phyloP scores from a whole-genome alignment of 768 basidiomycete genomes.

The Solioccasus polychromus region DNA sequence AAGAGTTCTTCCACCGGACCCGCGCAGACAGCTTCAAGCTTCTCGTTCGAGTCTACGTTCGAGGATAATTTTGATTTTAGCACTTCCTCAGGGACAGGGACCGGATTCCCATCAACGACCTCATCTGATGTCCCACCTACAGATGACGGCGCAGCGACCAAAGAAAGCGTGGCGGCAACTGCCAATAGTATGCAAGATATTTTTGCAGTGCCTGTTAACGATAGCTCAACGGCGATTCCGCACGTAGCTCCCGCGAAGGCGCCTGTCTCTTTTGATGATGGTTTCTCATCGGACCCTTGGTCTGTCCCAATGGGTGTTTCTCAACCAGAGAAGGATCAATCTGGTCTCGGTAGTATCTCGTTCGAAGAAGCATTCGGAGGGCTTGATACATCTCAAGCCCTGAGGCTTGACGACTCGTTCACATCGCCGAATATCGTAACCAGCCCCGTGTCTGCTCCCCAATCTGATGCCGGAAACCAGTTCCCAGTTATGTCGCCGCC shows the following conservation, averaged over 20 bases:
- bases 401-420: conserved; percentile 42
- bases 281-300: conserved; percentile 36
- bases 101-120: conserved; percentile 29
- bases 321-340: conserved; percentile 18
- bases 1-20: conserved; percentile 43
- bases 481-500: conserved; percentile 40
- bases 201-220: conserved; percentile 15
- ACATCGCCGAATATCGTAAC: conserved; percentile 32
- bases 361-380: conserved; percentile 61
- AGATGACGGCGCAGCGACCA: conserved; percentile 24
- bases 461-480: conserved; percentile 24
- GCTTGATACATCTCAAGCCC: conserved; percentile 34
- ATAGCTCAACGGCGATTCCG: conserved; percentile 3
- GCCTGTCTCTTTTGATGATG: conserved; percentile 45
- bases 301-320: conserved; percentile 2
- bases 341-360: conserved; percentile 27
- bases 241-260: conserved; percentile 17
- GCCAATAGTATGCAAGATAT: conserved; percentile 11
- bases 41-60: conserved; percentile 66
- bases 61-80: conserved; percentile 67
- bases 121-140: conserved; percentile 16
- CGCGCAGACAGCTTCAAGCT: conserved; percentile 32
- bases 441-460: conserved; percentile 18
- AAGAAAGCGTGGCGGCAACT: conserved; percentile 3
- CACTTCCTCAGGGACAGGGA: conserved; percentile 35